phyloP scores from a whole-genome alignment of 495 filamentous ascomycete genomes.

The Daldinia vernicosa region DNA sequence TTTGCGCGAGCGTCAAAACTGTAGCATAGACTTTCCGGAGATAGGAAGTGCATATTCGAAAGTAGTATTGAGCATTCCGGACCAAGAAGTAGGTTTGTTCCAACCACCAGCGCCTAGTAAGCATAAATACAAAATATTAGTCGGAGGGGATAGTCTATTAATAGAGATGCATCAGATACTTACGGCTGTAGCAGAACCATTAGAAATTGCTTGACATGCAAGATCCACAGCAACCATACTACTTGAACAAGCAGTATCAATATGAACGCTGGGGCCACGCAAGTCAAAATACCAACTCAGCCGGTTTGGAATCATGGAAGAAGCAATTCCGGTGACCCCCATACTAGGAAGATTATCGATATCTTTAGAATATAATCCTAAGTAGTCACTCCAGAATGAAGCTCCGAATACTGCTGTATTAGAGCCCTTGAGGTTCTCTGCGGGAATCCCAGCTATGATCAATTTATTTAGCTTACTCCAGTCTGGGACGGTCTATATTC shows the following conservation, averaged over 20 bases:
- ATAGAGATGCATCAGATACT: no score
- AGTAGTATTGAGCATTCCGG: not conserved
- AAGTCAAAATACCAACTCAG: conserved; percentile 58
- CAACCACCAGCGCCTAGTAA: not conserved
- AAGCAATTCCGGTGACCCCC: conserved; percentile 53
- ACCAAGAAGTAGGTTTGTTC: not conserved
- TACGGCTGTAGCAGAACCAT: conserved; percentile 15
- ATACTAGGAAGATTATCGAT: not conserved
- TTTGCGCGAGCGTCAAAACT: conserved; percentile 65
- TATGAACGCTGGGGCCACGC: conserved; percentile 45
- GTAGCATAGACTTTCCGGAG: conserved; percentile 51
- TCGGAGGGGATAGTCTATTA: no score
- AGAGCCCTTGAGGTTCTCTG: not conserved
- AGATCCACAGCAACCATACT: conserved; percentile 39
- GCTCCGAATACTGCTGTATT: not conserved
- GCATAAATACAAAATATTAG: no score
- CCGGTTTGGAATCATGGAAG: conserved; percentile 56
- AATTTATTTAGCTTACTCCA: not conserved
- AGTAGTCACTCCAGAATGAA: not conserved
- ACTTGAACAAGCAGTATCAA: conserved; percentile 46
- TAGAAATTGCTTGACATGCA: conserved; percentile 19
- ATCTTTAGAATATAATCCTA: not conserved
- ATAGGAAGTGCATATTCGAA: conserved; percentile 37
- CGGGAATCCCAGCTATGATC: not conserved
- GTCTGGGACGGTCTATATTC: no score